phyloP scores from a whole-genome alignment of 1,284 basidiomycete genomes.

The Cutaneotrichosporon cavernicola region DNA sequence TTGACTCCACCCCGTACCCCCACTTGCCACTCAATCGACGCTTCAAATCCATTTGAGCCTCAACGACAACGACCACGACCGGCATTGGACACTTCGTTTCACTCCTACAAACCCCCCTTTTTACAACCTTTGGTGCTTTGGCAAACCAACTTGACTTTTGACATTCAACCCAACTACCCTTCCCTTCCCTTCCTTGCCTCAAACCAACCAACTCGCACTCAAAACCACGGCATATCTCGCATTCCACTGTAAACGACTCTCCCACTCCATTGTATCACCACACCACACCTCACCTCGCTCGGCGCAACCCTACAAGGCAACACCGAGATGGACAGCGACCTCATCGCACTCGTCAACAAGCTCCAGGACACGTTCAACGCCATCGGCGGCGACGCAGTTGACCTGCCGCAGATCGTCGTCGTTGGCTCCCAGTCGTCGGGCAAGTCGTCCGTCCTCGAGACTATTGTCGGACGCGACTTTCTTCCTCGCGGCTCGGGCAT shows the following conservation, averaged over 20 bases:
- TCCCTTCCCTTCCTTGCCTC: not conserved
- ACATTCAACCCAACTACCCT: not conserved
- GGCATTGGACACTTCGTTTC: not conserved
- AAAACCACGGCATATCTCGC: not conserved
- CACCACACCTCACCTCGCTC: not conserved
- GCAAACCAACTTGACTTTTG: slow-evolving; percentile 3
- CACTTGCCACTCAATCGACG: not conserved
- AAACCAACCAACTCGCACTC: not conserved
- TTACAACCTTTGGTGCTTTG: slow-evolving; percentile 1
- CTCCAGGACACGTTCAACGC: slow-evolving; percentile 66
- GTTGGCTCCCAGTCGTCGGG: slow-evolving; percentile 58
- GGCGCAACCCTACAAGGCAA: not conserved
- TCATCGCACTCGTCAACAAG: slow-evolving; percentile 93
- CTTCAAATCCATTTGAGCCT: not conserved
- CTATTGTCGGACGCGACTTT: slow-evolving; percentile 92
- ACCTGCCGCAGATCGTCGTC: slow-evolving; percentile 55
- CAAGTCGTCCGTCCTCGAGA: slow-evolving; percentile 60
- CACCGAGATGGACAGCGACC: slow-evolving; percentile 77
- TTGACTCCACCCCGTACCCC: not conserved
- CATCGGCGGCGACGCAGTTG: slow-evolving; percentile 59
- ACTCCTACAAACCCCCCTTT: not conserved
- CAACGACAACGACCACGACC: not conserved
- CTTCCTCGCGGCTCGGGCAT: slow-evolving; percentile 74
- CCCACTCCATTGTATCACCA: not conserved
- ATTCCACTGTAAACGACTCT: not conserved